Conservation (phyloP, 2,329 filamentous ascomycete genomes). For the Colletotrichum simmondsii region DNA sequence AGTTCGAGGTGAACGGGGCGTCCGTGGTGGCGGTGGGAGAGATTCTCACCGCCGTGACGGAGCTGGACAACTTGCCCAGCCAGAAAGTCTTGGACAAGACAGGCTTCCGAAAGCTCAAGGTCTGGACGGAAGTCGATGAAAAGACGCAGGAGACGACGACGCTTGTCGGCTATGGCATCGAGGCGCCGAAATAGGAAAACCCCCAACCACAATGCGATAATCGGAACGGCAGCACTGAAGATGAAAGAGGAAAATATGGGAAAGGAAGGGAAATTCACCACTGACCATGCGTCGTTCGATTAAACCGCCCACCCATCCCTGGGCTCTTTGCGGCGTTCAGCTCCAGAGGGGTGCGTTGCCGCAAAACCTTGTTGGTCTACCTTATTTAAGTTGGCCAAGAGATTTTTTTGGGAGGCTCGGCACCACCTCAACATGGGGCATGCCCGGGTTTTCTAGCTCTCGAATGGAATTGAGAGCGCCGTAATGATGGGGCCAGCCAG, state of each 20-base stretch:
- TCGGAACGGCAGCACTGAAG: neutral
- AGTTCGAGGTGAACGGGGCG: conserved; percentile 26
- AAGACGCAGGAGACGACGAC: neutral
- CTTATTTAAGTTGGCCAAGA: neutral
- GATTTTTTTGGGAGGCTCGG: too few species aligned
- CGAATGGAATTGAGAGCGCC: too few species aligned
- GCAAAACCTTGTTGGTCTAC: neutral
- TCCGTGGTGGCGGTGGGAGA: conserved; percentile 48
- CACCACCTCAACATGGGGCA: neutral
- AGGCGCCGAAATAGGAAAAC: conserved; percentile 1
- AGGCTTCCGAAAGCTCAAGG: conserved; percentile 62
- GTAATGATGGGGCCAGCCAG: neutral
- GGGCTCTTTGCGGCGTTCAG: neutral
- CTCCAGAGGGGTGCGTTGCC: neutral
- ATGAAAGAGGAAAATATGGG: neutral
- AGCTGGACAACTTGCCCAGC: conserved; percentile 62
- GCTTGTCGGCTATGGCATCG: conserved; percentile 18
- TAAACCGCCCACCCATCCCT: neutral
- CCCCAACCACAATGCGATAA: neutral
- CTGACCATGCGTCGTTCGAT: neutral
- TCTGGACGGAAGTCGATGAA: conserved; percentile 46
- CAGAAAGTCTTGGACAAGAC: conserved; percentile 65
- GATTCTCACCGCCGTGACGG: conserved; percentile 58
- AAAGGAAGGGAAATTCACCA: neutral
- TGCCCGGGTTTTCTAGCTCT: neutral